A percentile compares a stretch with the other conserved stretches of the same genome.
These are phyloP conservation scores for Pythium dissimile DNA, from an alignment of 352 stramenopile species.

Conservation along the genomic window DNA sequence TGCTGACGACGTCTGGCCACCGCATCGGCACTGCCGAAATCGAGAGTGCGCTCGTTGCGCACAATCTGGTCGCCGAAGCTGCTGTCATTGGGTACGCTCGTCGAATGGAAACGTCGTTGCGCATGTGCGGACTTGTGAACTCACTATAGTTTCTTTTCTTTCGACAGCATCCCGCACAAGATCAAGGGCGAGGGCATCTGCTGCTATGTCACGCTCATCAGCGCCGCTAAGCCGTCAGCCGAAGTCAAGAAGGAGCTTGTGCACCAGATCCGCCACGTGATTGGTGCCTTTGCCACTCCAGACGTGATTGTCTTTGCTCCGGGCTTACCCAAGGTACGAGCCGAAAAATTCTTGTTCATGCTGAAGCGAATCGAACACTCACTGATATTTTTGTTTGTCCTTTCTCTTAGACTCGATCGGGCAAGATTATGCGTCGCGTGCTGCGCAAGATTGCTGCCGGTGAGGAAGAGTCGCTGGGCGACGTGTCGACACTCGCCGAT, in stretches of 20 bases:
- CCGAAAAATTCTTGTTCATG: not conserved
- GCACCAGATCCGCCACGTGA: slow-evolving; percentile 88
- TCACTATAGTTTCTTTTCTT: not conserved
- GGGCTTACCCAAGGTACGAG: slow-evolving; percentile 88
- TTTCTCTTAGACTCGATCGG: slow-evolving; percentile 82
- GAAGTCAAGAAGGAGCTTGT: slow-evolving; percentile 67
- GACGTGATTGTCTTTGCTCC: slow-evolving; percentile 93
- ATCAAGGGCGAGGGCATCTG: slow-evolving; percentile 98
- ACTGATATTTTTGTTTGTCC: not conserved
- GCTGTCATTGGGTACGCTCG: slow-evolving; percentile 90
- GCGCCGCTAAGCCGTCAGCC: slow-evolving; percentile 58
- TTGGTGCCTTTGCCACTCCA: slow-evolving; percentile 96
- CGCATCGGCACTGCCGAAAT: slow-evolving; percentile 88
- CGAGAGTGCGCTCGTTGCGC: slow-evolving; percentile 89
- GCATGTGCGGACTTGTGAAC: too few relatives aligned
- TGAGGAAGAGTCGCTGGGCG: slow-evolving; percentile 93
- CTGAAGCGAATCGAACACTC: not conserved
- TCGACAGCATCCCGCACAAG: slow-evolving; percentile 83
- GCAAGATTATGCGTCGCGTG: slow-evolving; percentile 99
- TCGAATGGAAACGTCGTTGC: too few relatives aligned
- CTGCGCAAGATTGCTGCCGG: slow-evolving; percentile 97
- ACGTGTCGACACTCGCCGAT: slow-evolving; percentile 97
- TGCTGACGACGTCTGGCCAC: slow-evolving; percentile 94
- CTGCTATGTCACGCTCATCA: slow-evolving; percentile 93
- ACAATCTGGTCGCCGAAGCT: slow-evolving; percentile 92